Conservation (phyloP, 1,139 yeast species). For the Candida pseudoviswanathii region DNA sequence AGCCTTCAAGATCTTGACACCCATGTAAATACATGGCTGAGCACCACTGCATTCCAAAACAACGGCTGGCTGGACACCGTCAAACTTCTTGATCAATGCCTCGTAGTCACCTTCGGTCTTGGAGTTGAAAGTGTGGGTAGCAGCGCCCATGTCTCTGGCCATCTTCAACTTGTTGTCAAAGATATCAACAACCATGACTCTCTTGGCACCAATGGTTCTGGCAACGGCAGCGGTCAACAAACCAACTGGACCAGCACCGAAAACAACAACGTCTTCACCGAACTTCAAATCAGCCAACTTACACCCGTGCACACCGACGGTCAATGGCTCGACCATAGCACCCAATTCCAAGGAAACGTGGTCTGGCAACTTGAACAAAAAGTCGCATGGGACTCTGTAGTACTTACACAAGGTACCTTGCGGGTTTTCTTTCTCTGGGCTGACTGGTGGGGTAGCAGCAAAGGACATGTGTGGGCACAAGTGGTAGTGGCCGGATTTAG, state of each 20-base stretch:
- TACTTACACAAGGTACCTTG: conserved; percentile 76
- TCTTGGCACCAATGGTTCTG: conserved; percentile 78
- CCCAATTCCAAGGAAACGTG: conserved; percentile 81
- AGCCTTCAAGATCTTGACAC: conserved; percentile 55
- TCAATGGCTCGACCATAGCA: conserved; percentile 84
- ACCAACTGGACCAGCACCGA: conserved; percentile 96
- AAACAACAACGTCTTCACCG: conserved; percentile 76
- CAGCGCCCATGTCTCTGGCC: conserved; percentile 59
- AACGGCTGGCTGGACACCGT: conserved; percentile 53
- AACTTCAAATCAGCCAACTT: conserved; percentile 66
- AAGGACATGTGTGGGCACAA: conserved; percentile 81
- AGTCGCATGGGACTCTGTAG: conserved; percentile 80
- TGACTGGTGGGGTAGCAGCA: conserved; percentile 75
- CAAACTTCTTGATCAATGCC: conserved; percentile 40
- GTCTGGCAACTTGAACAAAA: conserved; percentile 77
- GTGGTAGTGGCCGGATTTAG: conserved; percentile 76
- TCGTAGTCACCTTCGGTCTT: conserved; percentile 36
- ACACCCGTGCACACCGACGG: conserved; percentile 85
- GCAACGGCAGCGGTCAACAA: conserved; percentile 78
- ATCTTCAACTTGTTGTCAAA: conserved; percentile 59
- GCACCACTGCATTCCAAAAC: conserved; percentile 78
- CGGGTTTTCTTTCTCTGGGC: conserved; percentile 44
- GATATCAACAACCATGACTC: conserved; percentile 66
- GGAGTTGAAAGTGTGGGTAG: conserved; percentile 64
- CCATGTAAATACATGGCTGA: conserved; percentile 66